Percentiles rank a stretch among this genome's conserved stretches.
These are phyloP conservation scores for Torrubiella hemipterigena DNA, from an alignment of 2,329 filamentous ascomycete species.

Conservation along the genomic window DNA sequence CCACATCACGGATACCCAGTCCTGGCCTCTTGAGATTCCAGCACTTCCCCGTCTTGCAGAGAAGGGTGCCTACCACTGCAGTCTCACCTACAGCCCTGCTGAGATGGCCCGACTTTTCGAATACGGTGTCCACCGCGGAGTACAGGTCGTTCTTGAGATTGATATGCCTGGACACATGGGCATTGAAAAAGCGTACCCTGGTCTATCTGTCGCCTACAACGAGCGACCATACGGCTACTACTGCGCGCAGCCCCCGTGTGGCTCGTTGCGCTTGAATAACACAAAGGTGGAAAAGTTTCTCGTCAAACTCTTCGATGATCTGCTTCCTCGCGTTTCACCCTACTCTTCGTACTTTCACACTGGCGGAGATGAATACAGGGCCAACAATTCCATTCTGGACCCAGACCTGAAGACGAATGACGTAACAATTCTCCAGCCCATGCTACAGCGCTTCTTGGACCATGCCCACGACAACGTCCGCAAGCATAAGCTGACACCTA, in stretches of 20 bases:
- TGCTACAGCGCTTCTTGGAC: conserved; percentile 69
- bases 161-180: conserved; percentile 74
- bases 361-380: conserved; percentile 79
- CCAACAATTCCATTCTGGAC: conserved; percentile 62
- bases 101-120: conserved; percentile 57
- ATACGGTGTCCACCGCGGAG: conserved; percentile 56
- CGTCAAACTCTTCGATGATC: conserved; percentile 58
- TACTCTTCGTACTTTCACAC: conserved; percentile 73
- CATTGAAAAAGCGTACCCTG: conserved; percentile 54
- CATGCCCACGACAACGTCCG: conserved; percentile 55
- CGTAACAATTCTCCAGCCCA: conserved; percentile 51
- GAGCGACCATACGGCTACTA: conserved; percentile 44
- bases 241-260: conserved; percentile 53
- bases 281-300: conserved; percentile 59
- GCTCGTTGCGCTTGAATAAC: conserved; percentile 66
- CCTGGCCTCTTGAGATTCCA: conserved; percentile 75
- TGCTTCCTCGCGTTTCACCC: conserved; percentile 58
- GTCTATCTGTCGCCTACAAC: conserved; percentile 56
- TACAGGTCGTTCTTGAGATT: conserved; percentile 64
- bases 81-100: conserved; percentile 53
- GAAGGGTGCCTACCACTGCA: conserved; percentile 61
- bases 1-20: conserved; percentile 73
- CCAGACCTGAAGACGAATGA: conserved; percentile 58
- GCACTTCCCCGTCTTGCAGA: conserved; percentile 46
- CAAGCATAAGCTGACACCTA: conserved; percentile 51